These are phyloP conservation scores for Neofusicoccum sp. DNA, from an alignment of 2,329 filamentous ascomycete genomes.

Conservation along the genomic window DNA sequence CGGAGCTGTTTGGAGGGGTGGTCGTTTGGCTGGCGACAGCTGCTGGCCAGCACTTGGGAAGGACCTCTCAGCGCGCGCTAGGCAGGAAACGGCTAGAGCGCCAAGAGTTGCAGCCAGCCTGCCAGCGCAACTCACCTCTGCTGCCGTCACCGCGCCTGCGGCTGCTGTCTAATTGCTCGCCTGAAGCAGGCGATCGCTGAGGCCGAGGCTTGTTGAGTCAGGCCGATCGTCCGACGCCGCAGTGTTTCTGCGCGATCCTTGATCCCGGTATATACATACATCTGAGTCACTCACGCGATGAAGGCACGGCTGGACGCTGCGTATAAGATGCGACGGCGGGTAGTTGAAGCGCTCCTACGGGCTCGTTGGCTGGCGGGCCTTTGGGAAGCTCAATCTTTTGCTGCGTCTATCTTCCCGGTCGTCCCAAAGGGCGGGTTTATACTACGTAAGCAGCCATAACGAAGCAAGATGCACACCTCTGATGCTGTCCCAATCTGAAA, in stretches of 20 bases:
- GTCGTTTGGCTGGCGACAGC: conserved; percentile 9
- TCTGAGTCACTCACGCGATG: neutral
- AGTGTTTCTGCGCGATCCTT: neutral
- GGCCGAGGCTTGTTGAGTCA: neutral
- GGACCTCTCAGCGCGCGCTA: neutral
- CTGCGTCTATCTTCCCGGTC: too few relatives aligned
- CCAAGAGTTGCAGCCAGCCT: conserved; percentile 1
- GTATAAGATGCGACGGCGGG: neutral
- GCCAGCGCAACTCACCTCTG: neutral
- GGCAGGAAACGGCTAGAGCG: neutral
- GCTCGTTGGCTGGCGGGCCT: too few relatives aligned
- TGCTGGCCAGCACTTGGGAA: neutral
- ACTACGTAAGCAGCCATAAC: too few relatives aligned
- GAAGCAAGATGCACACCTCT: too few relatives aligned
- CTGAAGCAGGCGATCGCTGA: neutral
- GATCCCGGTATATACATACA: neutral
- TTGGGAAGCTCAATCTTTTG: too few relatives aligned
- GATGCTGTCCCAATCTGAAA: too few relatives aligned
- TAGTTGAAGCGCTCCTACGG: too few relatives aligned
- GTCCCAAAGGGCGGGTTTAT: too few relatives aligned
- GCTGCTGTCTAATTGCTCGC: neutral
- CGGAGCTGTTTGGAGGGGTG: conserved; percentile 13
- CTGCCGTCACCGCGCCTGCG: neutral
- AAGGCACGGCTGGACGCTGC: neutral
- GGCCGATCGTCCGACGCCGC: neutral